These are phyloP conservation scores for Elsinoe perseae DNA, from an alignment of 2,329 filamentous ascomycete genomes.

Conservation along the genomic window DNA sequence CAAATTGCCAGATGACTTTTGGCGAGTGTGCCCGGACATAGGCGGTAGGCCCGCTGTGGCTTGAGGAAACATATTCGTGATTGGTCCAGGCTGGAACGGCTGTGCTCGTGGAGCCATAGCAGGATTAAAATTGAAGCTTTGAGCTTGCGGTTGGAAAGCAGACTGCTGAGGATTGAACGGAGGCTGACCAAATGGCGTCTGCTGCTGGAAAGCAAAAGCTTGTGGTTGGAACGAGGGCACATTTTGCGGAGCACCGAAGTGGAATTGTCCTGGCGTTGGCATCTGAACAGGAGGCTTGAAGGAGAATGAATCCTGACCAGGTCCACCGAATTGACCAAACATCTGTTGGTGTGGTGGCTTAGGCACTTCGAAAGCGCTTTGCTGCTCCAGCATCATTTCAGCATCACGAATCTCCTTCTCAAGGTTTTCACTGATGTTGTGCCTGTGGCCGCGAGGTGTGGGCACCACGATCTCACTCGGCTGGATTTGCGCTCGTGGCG, in stretches of 20 bases:
- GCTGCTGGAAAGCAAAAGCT: constrained; percentile 3
- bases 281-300: background rate
- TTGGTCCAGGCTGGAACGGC: constrained; percentile 35
- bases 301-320: background rate
- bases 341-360: background rate
- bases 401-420: constrained; percentile 80
- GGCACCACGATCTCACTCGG: constrained; percentile 52
- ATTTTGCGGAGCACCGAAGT: constrained; percentile 3
- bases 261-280: background rate
- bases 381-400: constrained; percentile 40
- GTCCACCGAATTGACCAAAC: background rate
- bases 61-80: background rate
- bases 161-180: background rate
- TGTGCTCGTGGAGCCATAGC: constrained; percentile 28
- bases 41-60: background rate
- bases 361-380: constrained; percentile 60
- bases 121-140: constrained; percentile 76
- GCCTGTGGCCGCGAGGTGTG: constrained; percentile 54
- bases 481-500: constrained; percentile 27
- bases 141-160: constrained; percentile 43
- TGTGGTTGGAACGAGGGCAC: constrained; percentile 10
- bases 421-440: constrained; percentile 68
- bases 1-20: constrained; percentile 39
- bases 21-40: constrained; percentile 19
- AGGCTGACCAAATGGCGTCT: constrained; percentile 2